Evolutionary conservation across 2,329 filamentous ascomycete species (phyloP).

Genomic region (Scedosporium dehoogii): DNA sequence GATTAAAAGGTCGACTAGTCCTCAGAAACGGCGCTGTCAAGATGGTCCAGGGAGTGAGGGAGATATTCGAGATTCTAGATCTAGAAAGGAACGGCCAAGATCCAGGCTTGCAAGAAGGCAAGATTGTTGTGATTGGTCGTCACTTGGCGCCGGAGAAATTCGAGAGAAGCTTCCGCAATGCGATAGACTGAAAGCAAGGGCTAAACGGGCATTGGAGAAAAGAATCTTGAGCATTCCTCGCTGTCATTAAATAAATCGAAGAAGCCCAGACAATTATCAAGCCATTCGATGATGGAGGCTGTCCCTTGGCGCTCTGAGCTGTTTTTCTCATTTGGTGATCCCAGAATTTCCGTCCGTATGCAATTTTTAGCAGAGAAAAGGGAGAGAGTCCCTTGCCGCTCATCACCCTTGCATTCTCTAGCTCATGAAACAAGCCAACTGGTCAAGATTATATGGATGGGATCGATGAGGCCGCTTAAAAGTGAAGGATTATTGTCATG

Average conservation of each 20-base stretch:
- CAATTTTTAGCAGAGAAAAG: no score
- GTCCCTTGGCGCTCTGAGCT: no score
- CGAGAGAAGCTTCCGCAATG: slow-evolving; percentile 28
- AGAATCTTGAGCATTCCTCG: not conserved
- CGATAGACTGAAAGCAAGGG: slow-evolving; percentile 14
- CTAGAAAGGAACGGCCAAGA: slow-evolving; percentile 21
- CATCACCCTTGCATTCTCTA: no score
- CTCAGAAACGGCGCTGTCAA: slow-evolving; percentile 56
- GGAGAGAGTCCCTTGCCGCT: no score
- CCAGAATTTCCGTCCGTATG: no score
- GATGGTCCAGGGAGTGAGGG: slow-evolving; percentile 83
- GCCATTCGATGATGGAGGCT: no score
- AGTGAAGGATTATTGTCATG: no score
- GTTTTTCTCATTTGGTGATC: no score
- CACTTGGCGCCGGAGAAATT: slow-evolving; percentile 43
- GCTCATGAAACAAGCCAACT: not conserved
- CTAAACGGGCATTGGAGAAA: no score
- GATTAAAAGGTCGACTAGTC: slow-evolving; percentile 71
- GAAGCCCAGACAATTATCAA: no score
- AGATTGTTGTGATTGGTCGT: slow-evolving; percentile 56
- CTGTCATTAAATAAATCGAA: no score
- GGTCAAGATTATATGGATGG: not conserved
- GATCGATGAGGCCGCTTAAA: no score
- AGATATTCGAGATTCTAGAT: slow-evolving; percentile 87
- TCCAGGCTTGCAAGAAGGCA: slow-evolving; percentile 30